Base-by-base conservation (phyloP, 139 green algal genomes). In the Chlamydomonas asymmetrica region DNA sequence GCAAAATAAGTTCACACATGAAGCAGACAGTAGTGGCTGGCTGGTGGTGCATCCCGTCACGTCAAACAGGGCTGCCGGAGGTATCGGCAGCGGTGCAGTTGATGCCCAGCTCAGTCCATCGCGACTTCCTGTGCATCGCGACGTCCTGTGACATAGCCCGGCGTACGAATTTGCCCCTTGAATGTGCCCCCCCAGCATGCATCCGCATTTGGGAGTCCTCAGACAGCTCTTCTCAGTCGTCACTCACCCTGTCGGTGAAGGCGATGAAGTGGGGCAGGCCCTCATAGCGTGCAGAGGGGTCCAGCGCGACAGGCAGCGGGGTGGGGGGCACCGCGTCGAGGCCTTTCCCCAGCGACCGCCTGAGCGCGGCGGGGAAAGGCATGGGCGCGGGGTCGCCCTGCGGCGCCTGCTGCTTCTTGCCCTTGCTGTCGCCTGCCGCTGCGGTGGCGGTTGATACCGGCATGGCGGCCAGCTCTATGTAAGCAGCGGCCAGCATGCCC, bases 401-500 rank as follows among this genome's bases (percentile, higher is more conserved):
- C 10, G 40, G 78, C 32, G 65, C 20, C 9, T 34, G 38, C 38
- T 52, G 54, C 13, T 9, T 10, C 2, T 73, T 41, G 6, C 48
- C 63, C 71, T 74, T 56, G 16, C n/a, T n/a, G n/a, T n/a, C n/a
- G n/a, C n/a, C n/a, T n/a, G n/a, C n/a, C n/a, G n/a, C n/a, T n/a
- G n/a, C n/a, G n/a, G n/a, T n/a, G n/a, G n/a, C n/a, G n/a, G n/a
- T n/a, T n/a, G 70, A 63, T 7, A 78, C 49, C 1, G 80, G 65
- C n/a, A 83, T 48, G 4, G 70, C 80, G 5, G 89, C 91, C 48
- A 97, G 81, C n/a, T 87, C 73, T 29, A 97, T 92, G 84, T 97
- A 97, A 1, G 76, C 76, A 27, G 91, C 79, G 4, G 91, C 82
- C 61, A 96, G 40, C 38, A 68, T 59, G 20, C 48, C 45, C 38